These are phyloP conservation scores for Coelastrella sp. DNA, from an alignment of 139 green algal genomes.

Conservation along the genomic window DNA sequence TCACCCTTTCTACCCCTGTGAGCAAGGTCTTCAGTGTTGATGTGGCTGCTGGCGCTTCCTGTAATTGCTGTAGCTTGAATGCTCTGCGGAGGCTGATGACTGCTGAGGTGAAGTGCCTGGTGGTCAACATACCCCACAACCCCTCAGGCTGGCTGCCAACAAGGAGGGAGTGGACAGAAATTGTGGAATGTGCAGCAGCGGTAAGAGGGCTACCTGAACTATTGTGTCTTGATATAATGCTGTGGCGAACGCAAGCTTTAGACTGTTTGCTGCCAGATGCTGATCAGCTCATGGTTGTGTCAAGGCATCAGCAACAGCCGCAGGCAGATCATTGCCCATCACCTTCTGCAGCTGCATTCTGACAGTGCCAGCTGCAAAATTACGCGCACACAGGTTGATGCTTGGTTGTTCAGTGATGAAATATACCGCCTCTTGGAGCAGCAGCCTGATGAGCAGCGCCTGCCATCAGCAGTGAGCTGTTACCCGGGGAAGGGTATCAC, in stretches of 20 bases:
- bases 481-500: slow-evolving; percentile 41
- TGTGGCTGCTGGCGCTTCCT: not conserved
- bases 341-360: no score
- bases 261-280: no score
- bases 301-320: no score
- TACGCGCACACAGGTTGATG: not conserved
- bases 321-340: no score
- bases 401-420: slow-evolving; percentile 52
- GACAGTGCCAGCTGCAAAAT: no score
- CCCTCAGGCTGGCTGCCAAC: slow-evolving; percentile 47
- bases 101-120: slow-evolving; percentile 41
- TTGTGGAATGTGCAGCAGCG: slow-evolving; percentile 7
- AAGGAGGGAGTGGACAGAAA: not conserved
- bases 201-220: not conserved
- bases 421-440: slow-evolving; percentile 53
- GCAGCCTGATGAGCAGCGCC: not conserved
- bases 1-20: no score
- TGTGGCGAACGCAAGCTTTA: not conserved
- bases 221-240: not conserved
- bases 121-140: slow-evolving; percentile 57
- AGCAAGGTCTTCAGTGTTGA: not conserved
- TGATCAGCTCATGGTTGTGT: no score
- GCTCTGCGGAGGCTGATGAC: slow-evolving; percentile 21
- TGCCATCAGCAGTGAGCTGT: not conserved
- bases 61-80: slow-evolving; percentile 1